Percentiles rank a stretch among this genome's conserved stretches.
Conservation (phyloP, 805 yeast species). For the Kuraishia borneana region DNA sequence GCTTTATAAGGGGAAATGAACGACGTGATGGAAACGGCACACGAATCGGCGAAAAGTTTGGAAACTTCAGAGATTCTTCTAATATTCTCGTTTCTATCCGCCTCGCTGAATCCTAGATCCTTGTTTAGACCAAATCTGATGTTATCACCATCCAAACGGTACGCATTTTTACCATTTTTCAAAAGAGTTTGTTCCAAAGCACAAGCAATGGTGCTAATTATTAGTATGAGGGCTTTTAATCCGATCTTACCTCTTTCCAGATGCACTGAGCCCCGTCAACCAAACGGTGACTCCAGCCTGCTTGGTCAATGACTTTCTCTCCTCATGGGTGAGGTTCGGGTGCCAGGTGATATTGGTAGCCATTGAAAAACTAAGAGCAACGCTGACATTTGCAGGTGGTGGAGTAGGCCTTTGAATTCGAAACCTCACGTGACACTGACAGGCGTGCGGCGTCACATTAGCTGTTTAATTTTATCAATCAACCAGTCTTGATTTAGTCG, state of each 20-base stretch:
- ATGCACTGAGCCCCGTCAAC: constrained; percentile 93
- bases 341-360: constrained; percentile 98
- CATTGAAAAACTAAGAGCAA: constrained; percentile 32
- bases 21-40: constrained; percentile 77
- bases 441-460: constrained; percentile 4
- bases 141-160: constrained; percentile 92
- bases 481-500: too few relatives aligned
- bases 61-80: constrained; percentile 93
- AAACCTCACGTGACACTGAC: constrained; percentile 1
- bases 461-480: constrained; percentile 5
- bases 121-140: constrained; percentile 91
- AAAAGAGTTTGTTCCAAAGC: constrained; percentile 80
- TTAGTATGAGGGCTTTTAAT: neutral
- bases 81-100: constrained; percentile 89
- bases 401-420: constrained; percentile 4
- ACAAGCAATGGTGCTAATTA: constrained; percentile 70
- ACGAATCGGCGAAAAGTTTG: constrained; percentile 88
- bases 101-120: constrained; percentile 86
- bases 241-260: constrained; percentile 52
- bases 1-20: constrained; percentile 85
- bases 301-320: constrained; percentile 59
- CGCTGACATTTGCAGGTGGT: constrained; percentile 1
- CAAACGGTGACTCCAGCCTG: constrained; percentile 88
- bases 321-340: constrained; percentile 73
- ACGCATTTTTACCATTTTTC: constrained; percentile 58